Conservation (phyloP, 306 rosid species). For the Cyclanthera cordifolia region DNA sequence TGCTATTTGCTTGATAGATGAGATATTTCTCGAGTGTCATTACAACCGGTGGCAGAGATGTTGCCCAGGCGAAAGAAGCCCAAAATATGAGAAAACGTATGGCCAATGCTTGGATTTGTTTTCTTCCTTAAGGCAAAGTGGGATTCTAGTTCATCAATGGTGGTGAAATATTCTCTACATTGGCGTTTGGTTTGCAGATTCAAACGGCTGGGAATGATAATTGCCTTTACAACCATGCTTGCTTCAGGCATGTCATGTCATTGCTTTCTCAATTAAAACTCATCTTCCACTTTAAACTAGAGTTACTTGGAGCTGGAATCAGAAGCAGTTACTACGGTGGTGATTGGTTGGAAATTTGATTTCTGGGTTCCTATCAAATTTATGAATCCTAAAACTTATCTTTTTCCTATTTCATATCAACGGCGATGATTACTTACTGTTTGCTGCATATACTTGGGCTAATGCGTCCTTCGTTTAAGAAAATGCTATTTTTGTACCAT, state of each 20-base stretch:
- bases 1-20: conserved; percentile 87
- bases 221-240: neutral
- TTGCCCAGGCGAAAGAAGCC: conserved; percentile 84
- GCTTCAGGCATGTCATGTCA: neutral
- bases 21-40: conserved; percentile 92
- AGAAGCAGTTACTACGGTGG: neutral
- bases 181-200: neutral
- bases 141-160: conserved; percentile 98
- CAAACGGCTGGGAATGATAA: neutral
- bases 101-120: conserved; percentile 75
- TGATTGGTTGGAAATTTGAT: neutral
- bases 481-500: neutral
- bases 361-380: neutral
- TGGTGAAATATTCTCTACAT: conserved; percentile 27
- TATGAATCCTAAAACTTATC: neutral
- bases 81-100: conserved; percentile 73
- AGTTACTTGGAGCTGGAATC: neutral
- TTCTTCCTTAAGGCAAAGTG: conserved; percentile 66
- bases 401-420: neutral
- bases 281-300: neutral
- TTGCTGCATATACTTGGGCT: neutral
- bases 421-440: neutral
- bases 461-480: neutral
- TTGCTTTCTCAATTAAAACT: neutral
- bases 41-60: conserved; percentile 98